Evolutionary conservation across 2,329 filamentous ascomycete genomes (phyloP).

Genomic region (Fusarium oligoseptatum): DNA sequence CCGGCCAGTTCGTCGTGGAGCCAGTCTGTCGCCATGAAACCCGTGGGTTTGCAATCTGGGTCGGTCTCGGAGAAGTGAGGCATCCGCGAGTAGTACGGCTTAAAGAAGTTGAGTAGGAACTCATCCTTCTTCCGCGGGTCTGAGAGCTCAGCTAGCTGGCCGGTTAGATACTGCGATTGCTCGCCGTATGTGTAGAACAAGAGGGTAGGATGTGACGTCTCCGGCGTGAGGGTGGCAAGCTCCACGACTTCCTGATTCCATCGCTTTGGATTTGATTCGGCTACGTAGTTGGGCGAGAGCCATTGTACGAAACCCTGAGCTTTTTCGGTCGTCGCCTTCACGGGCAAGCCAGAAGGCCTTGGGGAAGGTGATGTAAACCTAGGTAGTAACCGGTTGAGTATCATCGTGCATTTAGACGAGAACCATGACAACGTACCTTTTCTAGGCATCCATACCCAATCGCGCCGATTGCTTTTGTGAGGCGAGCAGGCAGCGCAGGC

Average conservation of each 20-base stretch:
- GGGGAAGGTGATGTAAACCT: constrained; percentile 78
- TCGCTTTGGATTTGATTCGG: constrained; percentile 68
- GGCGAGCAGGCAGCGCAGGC: constrained; percentile 68
- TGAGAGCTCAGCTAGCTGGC: constrained; percentile 56
- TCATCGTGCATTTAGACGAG: neutral
- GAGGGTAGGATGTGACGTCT: constrained; percentile 80
- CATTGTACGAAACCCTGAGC: constrained; percentile 81
- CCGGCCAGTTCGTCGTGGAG: constrained; percentile 83
- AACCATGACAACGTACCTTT: constrained; percentile 63
- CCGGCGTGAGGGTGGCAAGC: constrained; percentile 73
- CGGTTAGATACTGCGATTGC: constrained; percentile 68
- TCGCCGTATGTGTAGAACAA: constrained; percentile 85
- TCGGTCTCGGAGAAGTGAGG: constrained; percentile 72
- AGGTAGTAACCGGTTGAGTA: constrained; percentile 3
- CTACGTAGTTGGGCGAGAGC: constrained; percentile 77
- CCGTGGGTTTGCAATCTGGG: constrained; percentile 71
- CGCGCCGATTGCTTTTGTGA: constrained; percentile 72
- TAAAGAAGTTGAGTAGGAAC: constrained; percentile 75
- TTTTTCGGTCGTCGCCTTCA: constrained; percentile 56
- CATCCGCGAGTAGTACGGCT: constrained; percentile 82
- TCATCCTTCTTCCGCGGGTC: constrained; percentile 62
- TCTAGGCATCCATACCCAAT: constrained; percentile 80
- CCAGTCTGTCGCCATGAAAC: constrained; percentile 81
- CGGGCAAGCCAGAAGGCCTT: constrained; percentile 77
- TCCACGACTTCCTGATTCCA: constrained; percentile 87